Percentiles rank a stretch among this genome's conserved stretches.
These are phyloP conservation scores for Xylaria sp. DNA, from an alignment of 495 filamentous ascomycete genomes.

Conservation along the genomic window DNA sequence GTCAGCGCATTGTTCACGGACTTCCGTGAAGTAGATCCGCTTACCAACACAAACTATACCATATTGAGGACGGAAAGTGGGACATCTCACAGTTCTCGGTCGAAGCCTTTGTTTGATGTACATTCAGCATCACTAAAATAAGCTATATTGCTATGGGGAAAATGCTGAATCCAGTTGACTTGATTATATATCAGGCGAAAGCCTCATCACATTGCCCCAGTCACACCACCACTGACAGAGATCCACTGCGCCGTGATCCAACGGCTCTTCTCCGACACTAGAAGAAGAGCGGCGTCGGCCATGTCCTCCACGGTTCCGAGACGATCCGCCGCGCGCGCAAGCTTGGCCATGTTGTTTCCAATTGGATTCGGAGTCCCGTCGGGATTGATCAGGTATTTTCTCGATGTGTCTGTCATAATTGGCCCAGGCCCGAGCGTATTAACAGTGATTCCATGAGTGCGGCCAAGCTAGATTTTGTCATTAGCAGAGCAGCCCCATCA, in stretches of 20 bases:
- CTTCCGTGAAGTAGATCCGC: not conserved
- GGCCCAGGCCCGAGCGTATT: conserved; percentile 49
- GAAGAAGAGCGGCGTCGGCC: conserved; percentile 54
- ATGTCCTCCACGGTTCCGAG: conserved; percentile 46
- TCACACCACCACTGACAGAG: conserved; percentile 54
- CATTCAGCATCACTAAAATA: not conserved
- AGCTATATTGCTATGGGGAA: not conserved
- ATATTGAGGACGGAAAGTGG: not conserved
- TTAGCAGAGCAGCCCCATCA: not conserved
- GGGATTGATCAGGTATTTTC: conserved; percentile 4
- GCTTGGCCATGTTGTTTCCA: conserved; percentile 15
- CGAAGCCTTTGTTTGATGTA: not conserved
- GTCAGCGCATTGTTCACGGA: conserved; percentile 8
- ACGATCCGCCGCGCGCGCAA: conserved; percentile 35
- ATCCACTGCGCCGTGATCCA: conserved; percentile 61
- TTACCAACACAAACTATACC: not conserved
- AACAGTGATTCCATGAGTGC: conserved; percentile 46
- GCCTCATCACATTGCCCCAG: conserved; percentile 15
- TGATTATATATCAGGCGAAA: not conserved
- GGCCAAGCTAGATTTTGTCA: conserved; percentile 38
- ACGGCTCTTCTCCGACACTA: conserved; percentile 55
- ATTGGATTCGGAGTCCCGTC: not conserved
- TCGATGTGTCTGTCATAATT: conserved; percentile 38
- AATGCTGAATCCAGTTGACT: not conserved
- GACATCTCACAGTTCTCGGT: not conserved